Base-by-base conservation (phyloP, 768 basidiomycete genomes). In the Russula olivacea region DNA sequence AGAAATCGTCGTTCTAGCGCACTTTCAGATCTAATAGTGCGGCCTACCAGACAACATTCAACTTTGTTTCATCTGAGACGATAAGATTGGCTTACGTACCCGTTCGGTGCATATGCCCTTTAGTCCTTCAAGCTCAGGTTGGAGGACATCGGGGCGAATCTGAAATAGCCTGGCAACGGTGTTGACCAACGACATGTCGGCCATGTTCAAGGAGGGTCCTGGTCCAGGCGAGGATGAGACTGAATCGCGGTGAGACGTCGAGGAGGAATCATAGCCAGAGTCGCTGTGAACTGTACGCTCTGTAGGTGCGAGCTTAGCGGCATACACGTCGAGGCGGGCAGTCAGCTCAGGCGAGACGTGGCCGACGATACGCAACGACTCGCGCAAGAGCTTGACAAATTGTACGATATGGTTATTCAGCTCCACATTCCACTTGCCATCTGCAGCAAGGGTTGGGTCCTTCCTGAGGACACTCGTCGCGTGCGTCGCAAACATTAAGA, bases 401-500 rank as follows among this genome's bases (percentile, higher is more conserved):
- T 86, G 80, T 0, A 87, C 86, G 62, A 97, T 93, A 69, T 98
- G 97, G 65, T 86, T 87, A 73, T 97, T 95, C 49, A 98, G 81
- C 72, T 95, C 92, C 51, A 85, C 72, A 72, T 98, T 98, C 95
- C 95, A 98, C 38, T 63, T 63, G 23, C 84, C 89, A 53, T 97
- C 94, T 25, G 85, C 89, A 17, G 81, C 81, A 1, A 94, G 77
- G 2, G 89, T 81, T 0, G 90, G 90, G 67, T 95, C 93, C 75
- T 97, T 97, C 81, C 87, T 89, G 63, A 98, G 81, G 10, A 91
- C 84, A 30, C 83, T 81, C 3, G 91, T 93, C 3, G 96, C 91
- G 57, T 93, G 87, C 1, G 94, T 91, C 12, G 95, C 95, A 70
- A 98, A 98, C 81, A 91, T 90, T 56, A 99, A 80, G 63, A 99